phyloP scores from a whole-genome alignment of 2,329 filamentous ascomycete genomes.

The Penicillium sp. region DNA sequence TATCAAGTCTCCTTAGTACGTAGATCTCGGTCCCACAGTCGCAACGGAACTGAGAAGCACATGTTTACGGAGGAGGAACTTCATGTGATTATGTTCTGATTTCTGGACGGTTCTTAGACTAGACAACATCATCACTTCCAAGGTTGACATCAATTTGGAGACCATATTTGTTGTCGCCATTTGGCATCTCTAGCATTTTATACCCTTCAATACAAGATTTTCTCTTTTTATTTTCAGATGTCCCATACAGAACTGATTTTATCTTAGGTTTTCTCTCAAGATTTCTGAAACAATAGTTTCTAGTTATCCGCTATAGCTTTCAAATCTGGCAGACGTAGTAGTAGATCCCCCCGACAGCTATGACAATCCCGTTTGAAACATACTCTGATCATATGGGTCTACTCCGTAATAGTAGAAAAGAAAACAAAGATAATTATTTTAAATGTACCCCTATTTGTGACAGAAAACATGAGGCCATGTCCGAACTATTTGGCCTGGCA shows the following conservation, averaged over 20 bases:
- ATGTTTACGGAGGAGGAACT: too few relatives aligned
- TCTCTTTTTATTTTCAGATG: too few relatives aligned
- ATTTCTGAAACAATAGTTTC: not conserved
- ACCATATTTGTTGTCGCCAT: not conserved
- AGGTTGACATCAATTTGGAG: not conserved
- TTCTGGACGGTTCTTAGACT: not conserved
- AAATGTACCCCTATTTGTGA: not conserved
- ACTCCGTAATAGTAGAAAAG: not conserved
- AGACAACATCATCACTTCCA: not conserved
- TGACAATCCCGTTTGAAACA: not conserved
- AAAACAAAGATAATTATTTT: not conserved
- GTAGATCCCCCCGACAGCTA: constrained; percentile 1
- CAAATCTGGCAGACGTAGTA: not conserved
- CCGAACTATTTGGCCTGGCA: constrained; percentile 5
- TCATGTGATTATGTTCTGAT: not conserved
- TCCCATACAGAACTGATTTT: not conserved
- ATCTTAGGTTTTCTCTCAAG: not conserved
- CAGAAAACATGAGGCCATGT: constrained; percentile 4
- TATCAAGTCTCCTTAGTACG: not conserved
- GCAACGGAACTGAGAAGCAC: not conserved
- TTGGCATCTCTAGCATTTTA: not conserved
- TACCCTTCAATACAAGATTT: not conserved
- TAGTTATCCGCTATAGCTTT: not conserved
- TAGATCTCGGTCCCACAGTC: not conserved
- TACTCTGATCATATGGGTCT: not conserved